phyloP scores from a whole-genome alignment of 805 yeast species.

The Lachancea nothofagi region DNA sequence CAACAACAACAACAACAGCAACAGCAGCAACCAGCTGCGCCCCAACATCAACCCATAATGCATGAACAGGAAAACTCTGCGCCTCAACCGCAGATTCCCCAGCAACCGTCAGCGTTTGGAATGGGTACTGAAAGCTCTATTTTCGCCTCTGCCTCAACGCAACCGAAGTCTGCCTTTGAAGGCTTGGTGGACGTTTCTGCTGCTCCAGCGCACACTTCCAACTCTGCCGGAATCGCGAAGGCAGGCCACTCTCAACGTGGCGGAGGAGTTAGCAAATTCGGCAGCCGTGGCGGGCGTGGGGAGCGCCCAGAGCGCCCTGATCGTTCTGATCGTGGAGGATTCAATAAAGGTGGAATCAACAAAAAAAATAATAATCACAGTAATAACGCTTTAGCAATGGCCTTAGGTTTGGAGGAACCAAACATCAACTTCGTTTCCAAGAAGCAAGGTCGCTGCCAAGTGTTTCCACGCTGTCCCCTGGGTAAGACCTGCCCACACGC shows the following conservation, averaged over 20 bases:
- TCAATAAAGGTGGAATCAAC: conserved; percentile 20
- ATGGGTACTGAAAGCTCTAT: not conserved
- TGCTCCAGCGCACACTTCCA: not conserved
- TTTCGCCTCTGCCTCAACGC: conserved; percentile 1
- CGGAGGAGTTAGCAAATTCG: conserved; percentile 8
- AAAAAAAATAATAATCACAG: conserved; percentile 26
- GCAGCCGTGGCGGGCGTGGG: conserved; percentile 11
- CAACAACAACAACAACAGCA: conserved; percentile 16
- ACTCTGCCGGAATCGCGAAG: conserved; percentile 8
- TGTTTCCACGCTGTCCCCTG: conserved; percentile 64
- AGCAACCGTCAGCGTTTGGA: conserved; percentile 13
- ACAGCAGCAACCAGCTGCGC: conserved; percentile 13
- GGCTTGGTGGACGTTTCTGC: conserved; percentile 16
- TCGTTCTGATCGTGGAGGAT: conserved; percentile 16
- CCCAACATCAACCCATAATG: conserved; percentile 11
- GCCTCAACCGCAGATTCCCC: no score
- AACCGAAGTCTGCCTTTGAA: conserved; percentile 27
- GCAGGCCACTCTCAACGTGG: conserved; percentile 5
- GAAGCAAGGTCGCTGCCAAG: conserved; percentile 59
- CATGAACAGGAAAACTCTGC: no score
- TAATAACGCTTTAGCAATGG: conserved; percentile 36
- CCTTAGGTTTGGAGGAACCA: conserved; percentile 31
- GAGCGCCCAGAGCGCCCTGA: no score
- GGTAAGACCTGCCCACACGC: conserved; percentile 64
- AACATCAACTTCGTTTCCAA: conserved; percentile 38